These are phyloP conservation scores for Trichoderma endophyticum DNA, from an alignment of 2,329 filamentous ascomycete species.

Conservation along the genomic window DNA sequence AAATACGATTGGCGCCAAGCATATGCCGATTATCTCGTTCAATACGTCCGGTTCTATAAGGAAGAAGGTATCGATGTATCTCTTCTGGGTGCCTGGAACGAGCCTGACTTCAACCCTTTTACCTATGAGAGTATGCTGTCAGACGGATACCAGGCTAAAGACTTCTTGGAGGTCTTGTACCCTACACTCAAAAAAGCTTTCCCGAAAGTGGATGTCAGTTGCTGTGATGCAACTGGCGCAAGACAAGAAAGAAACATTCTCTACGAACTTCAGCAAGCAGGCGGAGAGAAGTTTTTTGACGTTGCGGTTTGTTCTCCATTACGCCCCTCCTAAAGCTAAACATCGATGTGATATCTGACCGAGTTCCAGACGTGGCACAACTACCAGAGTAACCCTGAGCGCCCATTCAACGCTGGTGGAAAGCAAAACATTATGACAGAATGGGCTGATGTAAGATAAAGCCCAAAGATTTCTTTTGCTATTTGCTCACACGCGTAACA, in stretches of 20 bases:
- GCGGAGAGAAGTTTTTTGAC: constrained; percentile 7
- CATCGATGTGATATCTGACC: background rate
- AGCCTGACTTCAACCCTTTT: constrained; percentile 11
- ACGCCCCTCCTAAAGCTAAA: background rate
- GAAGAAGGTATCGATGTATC: constrained; percentile 10
- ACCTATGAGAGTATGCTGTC: constrained; percentile 16
- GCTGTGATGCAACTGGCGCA: constrained; percentile 10
- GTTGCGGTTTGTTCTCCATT: background rate
- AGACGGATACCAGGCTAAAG: constrained; percentile 13
- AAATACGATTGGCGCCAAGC: constrained; percentile 9
- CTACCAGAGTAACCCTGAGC: constrained; percentile 14
- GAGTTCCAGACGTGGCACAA: constrained; percentile 6
- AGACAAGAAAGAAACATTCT: constrained; percentile 13
- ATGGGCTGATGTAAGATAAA: constrained; percentile 4
- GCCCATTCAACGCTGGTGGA: constrained; percentile 6
- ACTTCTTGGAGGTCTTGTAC: constrained; percentile 8
- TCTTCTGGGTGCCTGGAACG: constrained; percentile 10
- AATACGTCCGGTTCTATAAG: constrained; percentile 11
- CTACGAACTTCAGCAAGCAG: constrained; percentile 8
- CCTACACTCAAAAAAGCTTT: constrained; percentile 12
- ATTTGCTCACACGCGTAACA: background rate
- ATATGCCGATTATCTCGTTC: constrained; percentile 10
- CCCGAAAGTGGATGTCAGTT: constrained; percentile 9
- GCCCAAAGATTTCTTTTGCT: background rate
- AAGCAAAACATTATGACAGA: constrained; percentile 7